These are phyloP conservation scores for Phytophthora idaei DNA, from an alignment of 352 stramenopile genomes.

Conservation along the genomic window DNA sequence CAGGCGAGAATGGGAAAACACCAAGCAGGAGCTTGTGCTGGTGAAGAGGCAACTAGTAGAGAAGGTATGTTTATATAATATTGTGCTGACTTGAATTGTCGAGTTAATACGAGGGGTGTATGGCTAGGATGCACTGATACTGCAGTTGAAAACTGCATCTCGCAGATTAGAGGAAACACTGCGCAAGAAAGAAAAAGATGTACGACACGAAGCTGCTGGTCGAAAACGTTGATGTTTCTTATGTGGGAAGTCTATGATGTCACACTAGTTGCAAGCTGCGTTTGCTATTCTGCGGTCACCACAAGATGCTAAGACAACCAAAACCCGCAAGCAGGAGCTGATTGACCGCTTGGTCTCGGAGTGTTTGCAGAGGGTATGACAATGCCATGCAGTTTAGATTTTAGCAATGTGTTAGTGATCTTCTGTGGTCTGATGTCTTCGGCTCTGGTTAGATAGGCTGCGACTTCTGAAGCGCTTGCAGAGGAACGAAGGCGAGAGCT, in stretches of 20 bases:
- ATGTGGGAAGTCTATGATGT: not conserved
- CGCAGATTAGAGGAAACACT: constrained; percentile 64
- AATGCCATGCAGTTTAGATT: not conserved
- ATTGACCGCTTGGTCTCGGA: constrained; percentile 67
- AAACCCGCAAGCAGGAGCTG: constrained; percentile 63
- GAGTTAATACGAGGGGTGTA: not conserved
- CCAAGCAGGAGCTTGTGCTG: constrained; percentile 53
- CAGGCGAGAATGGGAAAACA: constrained; percentile 59
- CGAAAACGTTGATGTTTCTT: not conserved
- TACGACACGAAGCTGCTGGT: constrained; percentile 15
- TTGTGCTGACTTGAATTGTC: not conserved
- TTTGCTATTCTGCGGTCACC: constrained; percentile 63
- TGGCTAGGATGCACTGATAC: constrained; percentile 51
- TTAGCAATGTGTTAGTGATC: constrained; percentile 6
- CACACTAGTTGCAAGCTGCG: constrained; percentile 52
- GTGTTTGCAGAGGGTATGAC: constrained; percentile 55
- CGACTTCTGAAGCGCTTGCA: constrained; percentile 56
- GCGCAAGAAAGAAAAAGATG: constrained; percentile 73
- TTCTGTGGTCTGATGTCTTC: constrained; percentile 4
- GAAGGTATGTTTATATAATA: constrained; percentile 31
- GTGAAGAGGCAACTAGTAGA: constrained; percentile 53
- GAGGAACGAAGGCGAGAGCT: constrained; percentile 65
- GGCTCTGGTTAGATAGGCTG: constrained; percentile 43
- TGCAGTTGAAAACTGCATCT: constrained; percentile 63
- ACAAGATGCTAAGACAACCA: constrained; percentile 67